phyloP scores from a whole-genome alignment of 768 basidiomycete genomes.

The Mycena galopus region DNA sequence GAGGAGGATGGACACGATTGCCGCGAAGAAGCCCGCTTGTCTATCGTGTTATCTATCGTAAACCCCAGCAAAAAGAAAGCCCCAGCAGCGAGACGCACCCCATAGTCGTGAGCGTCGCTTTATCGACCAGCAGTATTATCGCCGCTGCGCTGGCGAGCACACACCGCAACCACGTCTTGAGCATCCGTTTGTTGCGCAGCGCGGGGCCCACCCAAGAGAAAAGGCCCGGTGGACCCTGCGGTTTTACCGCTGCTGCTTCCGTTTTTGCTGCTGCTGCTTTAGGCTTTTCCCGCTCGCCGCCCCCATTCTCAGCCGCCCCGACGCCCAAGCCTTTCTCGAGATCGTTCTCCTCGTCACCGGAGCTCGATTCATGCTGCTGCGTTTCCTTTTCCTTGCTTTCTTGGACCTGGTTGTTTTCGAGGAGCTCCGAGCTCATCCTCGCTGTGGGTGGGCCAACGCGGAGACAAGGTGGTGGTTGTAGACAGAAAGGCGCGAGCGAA shows the following conservation, averaged over 20 bases:
- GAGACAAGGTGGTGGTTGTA: too few relatives aligned
- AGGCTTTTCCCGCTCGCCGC: too few relatives aligned
- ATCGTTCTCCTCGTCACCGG: too few relatives aligned
- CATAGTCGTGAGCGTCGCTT: slow-evolving; percentile 48
- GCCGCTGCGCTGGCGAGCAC: slow-evolving; percentile 48
- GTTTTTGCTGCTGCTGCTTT: neutral
- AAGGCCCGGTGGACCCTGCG: slow-evolving; percentile 25
- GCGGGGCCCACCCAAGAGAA: slow-evolving; percentile 52
- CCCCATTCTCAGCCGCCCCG: too few relatives aligned
- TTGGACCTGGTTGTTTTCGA: too few relatives aligned
- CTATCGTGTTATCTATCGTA: neutral
- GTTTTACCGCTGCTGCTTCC: neutral
- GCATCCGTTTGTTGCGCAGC: slow-evolving; percentile 47
- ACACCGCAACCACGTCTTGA: slow-evolving; percentile 58
- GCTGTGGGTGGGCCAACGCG: too few relatives aligned
- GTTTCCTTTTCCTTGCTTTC: too few relatives aligned
- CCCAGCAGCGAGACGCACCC: slow-evolving; percentile 48
- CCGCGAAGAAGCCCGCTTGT: slow-evolving; percentile 56
- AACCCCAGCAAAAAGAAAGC: neutral
- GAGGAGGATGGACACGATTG: slow-evolving; percentile 55
- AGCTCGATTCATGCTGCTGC: too few relatives aligned
- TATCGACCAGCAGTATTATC: slow-evolving; percentile 12
- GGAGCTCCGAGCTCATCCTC: too few relatives aligned
- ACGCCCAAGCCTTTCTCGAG: too few relatives aligned
- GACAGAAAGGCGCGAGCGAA: too few relatives aligned